Conservation (phyloP, 176 grass and related monocot genomes). For the Elymus sibiricus region DNA sequence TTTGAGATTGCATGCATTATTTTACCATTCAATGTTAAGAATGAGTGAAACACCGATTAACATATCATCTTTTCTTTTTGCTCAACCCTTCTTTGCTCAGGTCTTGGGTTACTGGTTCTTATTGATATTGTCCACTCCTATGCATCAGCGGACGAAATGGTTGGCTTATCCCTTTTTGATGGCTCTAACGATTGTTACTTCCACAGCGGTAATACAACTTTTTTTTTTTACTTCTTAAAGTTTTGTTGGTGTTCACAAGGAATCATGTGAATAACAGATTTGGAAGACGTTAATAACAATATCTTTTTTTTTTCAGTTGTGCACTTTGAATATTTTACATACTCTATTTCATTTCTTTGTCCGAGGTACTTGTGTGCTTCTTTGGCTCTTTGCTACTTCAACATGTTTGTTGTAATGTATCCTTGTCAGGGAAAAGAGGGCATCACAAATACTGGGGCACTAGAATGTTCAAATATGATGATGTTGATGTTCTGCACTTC, state of each 20-base stretch:
- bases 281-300: neutral
- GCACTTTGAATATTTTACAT: constrained; percentile 12
- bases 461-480: constrained; percentile 96
- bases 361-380: constrained; percentile 11
- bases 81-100: constrained; percentile 37
- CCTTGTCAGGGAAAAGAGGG: constrained; percentile 79
- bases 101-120: constrained; percentile 82
- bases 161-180: constrained; percentile 94
- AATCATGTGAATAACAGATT: neutral
- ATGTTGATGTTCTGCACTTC: constrained; percentile 93
- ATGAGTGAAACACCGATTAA: constrained; percentile 5
- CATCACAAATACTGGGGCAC: constrained; percentile 97
- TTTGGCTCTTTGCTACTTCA: constrained; percentile 2
- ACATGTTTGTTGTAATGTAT: constrained; percentile 9
- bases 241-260: constrained; percentile 5
- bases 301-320: neutral
- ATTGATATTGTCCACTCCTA: constrained; percentile 96
- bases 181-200: constrained; percentile 96
- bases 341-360: constrained; percentile 6
- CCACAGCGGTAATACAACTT: constrained; percentile 54
- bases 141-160: constrained; percentile 86
- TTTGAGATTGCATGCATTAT: neutral
- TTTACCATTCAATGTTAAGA: constrained; percentile 4
- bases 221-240: neutral
- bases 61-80: constrained; percentile 16